Percentiles rank a stretch among this genome's conserved stretches.
Conservation (phyloP, 129 eudicot species). For the Tagetes patula region DNA sequence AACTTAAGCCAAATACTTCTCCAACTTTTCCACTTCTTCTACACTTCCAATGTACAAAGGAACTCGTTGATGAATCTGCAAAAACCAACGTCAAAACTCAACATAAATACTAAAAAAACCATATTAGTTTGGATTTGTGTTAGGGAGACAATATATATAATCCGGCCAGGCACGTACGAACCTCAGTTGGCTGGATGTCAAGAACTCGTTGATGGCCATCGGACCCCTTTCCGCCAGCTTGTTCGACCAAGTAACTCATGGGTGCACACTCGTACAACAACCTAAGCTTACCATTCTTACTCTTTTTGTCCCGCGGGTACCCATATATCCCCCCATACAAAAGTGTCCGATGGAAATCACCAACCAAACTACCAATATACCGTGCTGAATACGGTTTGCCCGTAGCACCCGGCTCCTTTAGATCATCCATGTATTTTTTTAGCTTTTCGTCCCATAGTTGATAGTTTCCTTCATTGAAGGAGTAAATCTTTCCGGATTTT, state of each 20-base stretch:
- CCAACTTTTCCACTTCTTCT: slow-evolving; percentile 92
- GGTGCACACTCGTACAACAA: slow-evolving; percentile 97
- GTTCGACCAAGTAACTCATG: slow-evolving; percentile 92
- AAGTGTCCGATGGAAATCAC: slow-evolving; percentile 86
- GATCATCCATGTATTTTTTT: slow-evolving; percentile 81
- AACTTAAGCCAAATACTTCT: slow-evolving; percentile 63
- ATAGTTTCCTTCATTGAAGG: slow-evolving; percentile 94
- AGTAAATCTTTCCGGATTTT: slow-evolving; percentile 74
- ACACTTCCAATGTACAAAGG: slow-evolving; percentile 85
- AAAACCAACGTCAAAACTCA: background rate
- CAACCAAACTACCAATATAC: slow-evolving; percentile 93
- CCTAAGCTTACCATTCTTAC: slow-evolving; percentile 93
- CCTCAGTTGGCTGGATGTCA: slow-evolving; percentile 92
- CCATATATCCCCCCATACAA: slow-evolving; percentile 95
- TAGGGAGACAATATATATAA: too few species aligned
- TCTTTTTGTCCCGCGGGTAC: slow-evolving; percentile 81
- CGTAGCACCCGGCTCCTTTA: slow-evolving; percentile 89
- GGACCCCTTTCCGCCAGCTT: slow-evolving; percentile 98
- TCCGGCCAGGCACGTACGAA: slow-evolving; percentile 11
- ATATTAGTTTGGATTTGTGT: too few species aligned
- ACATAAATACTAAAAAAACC: too few species aligned
- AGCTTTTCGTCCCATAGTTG: slow-evolving; percentile 94
- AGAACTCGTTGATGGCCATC: slow-evolving; percentile 84
- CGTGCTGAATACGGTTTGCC: slow-evolving; percentile 94
- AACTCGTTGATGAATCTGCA: slow-evolving; percentile 95